Evolutionary conservation across 164 flowering plant genomes (phyloP).

Genomic region (Houttuynia cordata): DNA sequence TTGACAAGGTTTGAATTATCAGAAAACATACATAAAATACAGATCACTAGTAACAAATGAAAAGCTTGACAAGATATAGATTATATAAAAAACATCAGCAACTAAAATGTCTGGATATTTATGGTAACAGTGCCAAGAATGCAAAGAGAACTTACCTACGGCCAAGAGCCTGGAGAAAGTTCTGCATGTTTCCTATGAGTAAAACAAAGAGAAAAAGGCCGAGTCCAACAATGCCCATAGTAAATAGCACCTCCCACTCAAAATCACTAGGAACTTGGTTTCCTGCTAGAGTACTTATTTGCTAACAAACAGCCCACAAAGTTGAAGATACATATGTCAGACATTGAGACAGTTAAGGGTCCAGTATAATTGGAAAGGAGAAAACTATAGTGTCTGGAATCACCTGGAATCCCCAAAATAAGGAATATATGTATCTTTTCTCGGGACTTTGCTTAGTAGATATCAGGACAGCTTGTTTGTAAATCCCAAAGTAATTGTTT

Average conservation of each 20-base stretch:
- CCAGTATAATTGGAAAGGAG: not conserved
- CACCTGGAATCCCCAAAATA: slow-evolving; percentile 95
- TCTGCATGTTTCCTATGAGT: slow-evolving; percentile 93
- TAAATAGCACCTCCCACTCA: slow-evolving; percentile 80
- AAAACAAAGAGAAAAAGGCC: slow-evolving; percentile 86
- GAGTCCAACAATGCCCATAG: slow-evolving; percentile 69
- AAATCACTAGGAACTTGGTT: slow-evolving; percentile 75
- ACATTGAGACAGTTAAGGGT: not conserved
- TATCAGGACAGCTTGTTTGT: slow-evolving; percentile 43
- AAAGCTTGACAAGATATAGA: too few relatives aligned
- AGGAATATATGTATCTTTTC: slow-evolving; percentile 59
- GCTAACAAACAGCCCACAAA: slow-evolving; percentile 22
- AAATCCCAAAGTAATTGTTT: slow-evolving; percentile 50
- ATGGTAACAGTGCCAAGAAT: too few relatives aligned
- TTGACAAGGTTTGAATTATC: not conserved
- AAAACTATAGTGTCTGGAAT: not conserved
- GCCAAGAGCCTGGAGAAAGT: slow-evolving; percentile 80
- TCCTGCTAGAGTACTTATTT: slow-evolving; percentile 88
- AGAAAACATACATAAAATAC: too few relatives aligned
- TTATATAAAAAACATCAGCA: not conserved
- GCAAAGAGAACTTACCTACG: slow-evolving; percentile 38
- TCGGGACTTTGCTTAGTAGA: slow-evolving; percentile 24
- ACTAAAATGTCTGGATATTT: not conserved
- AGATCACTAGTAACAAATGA: too few relatives aligned
- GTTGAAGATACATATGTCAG: not conserved